These are phyloP conservation scores for Dictyostelium purpureum DNA, from an alignment of 78 protist species.

Conservation along the genomic window DNA sequence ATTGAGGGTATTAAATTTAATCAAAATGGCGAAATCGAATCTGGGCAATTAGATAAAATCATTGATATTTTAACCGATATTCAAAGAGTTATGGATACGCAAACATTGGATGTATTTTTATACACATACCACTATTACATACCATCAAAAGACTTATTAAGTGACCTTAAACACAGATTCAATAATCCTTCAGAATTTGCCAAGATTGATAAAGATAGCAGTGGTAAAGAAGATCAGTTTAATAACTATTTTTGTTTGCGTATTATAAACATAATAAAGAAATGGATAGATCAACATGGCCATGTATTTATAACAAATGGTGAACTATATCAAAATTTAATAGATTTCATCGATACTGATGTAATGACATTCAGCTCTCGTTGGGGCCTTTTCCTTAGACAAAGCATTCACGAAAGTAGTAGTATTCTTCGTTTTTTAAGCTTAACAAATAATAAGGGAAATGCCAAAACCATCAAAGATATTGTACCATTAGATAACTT, in stretches of 20 bases:
- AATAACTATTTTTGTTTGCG: slow-evolving; percentile 7
- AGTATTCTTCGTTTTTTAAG: not conserved
- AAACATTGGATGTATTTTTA: slow-evolving; percentile 49
- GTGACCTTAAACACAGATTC: not conserved
- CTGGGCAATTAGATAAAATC: slow-evolving; percentile 26
- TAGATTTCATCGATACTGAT: slow-evolving; percentile 4
- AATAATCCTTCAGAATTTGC: not conserved
- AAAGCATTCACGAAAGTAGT: not conserved
- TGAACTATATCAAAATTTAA: not conserved
- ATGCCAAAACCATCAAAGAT: not conserved
- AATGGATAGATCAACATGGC: slow-evolving; percentile 70
- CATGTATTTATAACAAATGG: slow-evolving; percentile 17
- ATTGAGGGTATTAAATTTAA: not conserved
- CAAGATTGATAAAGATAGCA: not conserved
- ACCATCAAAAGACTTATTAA: slow-evolving; percentile 16
- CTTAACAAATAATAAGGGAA: not conserved
- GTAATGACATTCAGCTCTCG: not conserved
- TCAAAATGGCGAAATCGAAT: not conserved
- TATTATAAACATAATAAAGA: slow-evolving; percentile 68
- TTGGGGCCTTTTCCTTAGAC: slow-evolving; percentile 51
- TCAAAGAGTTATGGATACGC: slow-evolving; percentile 48
- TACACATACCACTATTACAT: slow-evolving; percentile 59
- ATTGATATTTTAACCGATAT: slow-evolving; percentile 50
- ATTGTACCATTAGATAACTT: slow-evolving; percentile 8
- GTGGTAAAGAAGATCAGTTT: too few relatives aligned